These are phyloP conservation scores for Thymus mandschuricus DNA, from an alignment of 257 asterid genomes.

Conservation along the genomic window DNA sequence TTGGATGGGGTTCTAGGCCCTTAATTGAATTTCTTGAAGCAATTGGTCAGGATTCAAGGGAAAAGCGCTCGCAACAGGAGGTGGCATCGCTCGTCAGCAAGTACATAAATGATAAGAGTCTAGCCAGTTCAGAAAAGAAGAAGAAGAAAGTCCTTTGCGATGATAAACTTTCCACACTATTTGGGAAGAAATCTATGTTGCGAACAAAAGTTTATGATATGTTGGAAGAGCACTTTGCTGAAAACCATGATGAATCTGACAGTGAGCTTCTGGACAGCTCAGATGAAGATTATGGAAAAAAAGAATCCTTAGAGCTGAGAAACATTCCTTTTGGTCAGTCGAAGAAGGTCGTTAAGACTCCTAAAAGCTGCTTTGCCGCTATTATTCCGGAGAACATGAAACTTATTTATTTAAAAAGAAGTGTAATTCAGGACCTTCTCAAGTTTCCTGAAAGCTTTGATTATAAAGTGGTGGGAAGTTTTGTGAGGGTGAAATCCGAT, in stretches of 20 bases:
- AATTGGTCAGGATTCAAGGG: conserved; percentile 65
- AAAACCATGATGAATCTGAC: conserved; percentile 66
- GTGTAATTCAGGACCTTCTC: conserved; percentile 67
- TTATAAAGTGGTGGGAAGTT: conserved; percentile 71
- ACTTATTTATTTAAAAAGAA: conserved; percentile 69
- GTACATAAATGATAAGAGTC: conserved; percentile 60
- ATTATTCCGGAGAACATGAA: conserved; percentile 71
- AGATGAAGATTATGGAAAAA: conserved; percentile 48
- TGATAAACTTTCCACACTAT: conserved; percentile 62
- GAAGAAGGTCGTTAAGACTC: conserved; percentile 50
- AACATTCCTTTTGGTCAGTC: conserved; percentile 28
- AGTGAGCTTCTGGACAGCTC: conserved; percentile 59
- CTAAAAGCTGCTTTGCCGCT: conserved; percentile 79
- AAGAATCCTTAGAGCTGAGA: conserved; percentile 34
- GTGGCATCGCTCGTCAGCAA: conserved; percentile 53
- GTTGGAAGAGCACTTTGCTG: conserved; percentile 85
- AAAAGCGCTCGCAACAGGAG: conserved; percentile 56
- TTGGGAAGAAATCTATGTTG: conserved; percentile 61
- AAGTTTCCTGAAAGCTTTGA: conserved; percentile 61
- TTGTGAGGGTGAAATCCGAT: conserved; percentile 83
- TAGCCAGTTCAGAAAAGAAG: conserved; percentile 63
- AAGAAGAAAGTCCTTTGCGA: conserved; percentile 80
- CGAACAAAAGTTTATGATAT: conserved; percentile 59
- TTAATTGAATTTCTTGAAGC: conserved; percentile 80
- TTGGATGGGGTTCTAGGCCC: conserved; percentile 85